Conservation (phyloP, 306 rosid genomes). For the Lablab purpureus region DNA sequence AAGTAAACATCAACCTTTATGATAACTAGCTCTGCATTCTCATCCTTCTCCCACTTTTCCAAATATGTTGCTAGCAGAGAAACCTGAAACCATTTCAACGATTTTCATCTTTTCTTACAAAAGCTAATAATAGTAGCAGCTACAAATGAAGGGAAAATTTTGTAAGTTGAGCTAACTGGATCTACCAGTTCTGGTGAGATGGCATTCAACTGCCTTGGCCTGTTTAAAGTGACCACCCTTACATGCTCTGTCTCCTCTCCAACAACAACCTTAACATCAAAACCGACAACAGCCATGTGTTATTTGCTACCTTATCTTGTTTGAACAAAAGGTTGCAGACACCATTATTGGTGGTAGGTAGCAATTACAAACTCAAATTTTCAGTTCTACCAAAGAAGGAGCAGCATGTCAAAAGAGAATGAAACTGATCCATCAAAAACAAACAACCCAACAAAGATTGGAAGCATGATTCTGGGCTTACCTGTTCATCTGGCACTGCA, state of each 20-base stretch:
- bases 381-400: not conserved
- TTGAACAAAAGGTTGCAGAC: not conserved
- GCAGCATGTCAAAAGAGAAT: not conserved
- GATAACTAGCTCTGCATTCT: constrained; percentile 73
- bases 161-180: not conserved
- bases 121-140: not conserved
- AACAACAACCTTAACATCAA: constrained; percentile 69
- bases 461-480: constrained; percentile 25
- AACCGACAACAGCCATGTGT: constrained; percentile 29
- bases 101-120: too few species aligned
- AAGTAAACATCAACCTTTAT: constrained; percentile 71
- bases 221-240: constrained; percentile 80
- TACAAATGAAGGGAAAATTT: not conserved
- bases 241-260: constrained; percentile 79
- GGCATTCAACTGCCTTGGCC: constrained; percentile 85
- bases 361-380: not conserved
- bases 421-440: not conserved
- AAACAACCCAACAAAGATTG: not conserved
- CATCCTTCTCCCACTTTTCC: constrained; percentile 93
- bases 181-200: constrained; percentile 79
- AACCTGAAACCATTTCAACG: constrained; percentile 61
- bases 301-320: not conserved
- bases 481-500: constrained; percentile 62
- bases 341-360: not conserved
- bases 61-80: constrained; percentile 74